A percentile compares a stretch with the other conserved stretches of the same genome.
Evolutionary conservation across 257 asterid genomes (phyloP).

Genomic region (Primulina tabacum): DNA sequence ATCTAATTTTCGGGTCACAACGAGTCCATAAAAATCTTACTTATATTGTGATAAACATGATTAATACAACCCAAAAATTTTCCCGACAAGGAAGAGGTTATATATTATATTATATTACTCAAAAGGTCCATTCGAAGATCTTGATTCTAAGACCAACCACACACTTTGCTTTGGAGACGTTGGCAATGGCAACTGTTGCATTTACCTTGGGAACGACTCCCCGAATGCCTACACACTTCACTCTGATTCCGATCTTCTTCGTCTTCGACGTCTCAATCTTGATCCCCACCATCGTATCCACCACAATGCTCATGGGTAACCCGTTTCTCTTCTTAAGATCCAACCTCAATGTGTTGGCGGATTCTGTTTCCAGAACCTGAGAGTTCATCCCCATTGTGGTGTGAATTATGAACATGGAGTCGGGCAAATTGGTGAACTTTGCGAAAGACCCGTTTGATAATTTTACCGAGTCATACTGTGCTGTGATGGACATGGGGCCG

Average conservation of each 20-base stretch:
- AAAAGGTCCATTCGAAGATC: no score
- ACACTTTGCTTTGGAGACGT: constrained; percentile 5
- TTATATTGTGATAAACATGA: no score
- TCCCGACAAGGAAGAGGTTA: no score
- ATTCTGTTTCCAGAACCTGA: constrained; percentile 52
- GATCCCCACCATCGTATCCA: constrained; percentile 67
- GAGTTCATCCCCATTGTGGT: constrained; percentile 33
- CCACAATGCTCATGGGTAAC: constrained; percentile 49
- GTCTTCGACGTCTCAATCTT: constrained; percentile 62
- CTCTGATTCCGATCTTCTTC: constrained; percentile 69
- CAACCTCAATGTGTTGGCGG: constrained; percentile 38
- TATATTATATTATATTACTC: no score
- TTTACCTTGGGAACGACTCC: constrained; percentile 50
- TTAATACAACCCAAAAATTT: no score
- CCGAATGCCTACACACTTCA: constrained; percentile 63
- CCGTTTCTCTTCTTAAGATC: constrained; percentile 68
- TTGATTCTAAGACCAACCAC: no score
- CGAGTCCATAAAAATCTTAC: no score
- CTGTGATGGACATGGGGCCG: constrained; percentile 47
- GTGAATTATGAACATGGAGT: constrained; percentile 42
- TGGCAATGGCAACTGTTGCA: constrained; percentile 50
- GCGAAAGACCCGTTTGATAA: constrained; percentile 51
- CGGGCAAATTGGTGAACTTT: constrained; percentile 44
- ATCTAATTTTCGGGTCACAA: no score
- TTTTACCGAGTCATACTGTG: constrained; percentile 30